phyloP scores from a whole-genome alignment of 148 eudicot genomes.

The Nyssa sinensis region DNA sequence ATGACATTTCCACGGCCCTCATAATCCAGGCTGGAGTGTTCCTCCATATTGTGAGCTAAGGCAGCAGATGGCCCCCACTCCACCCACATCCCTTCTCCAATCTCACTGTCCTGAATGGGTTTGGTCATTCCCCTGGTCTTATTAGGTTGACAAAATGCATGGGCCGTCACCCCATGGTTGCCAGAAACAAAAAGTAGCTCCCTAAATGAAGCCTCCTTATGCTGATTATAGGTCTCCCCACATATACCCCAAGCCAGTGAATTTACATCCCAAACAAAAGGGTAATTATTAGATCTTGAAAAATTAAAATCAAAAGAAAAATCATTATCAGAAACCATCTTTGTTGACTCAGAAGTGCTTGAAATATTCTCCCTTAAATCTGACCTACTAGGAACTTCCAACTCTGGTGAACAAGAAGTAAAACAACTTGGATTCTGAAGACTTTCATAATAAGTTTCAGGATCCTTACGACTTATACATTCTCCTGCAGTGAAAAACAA shows the following conservation, averaged over 20 bases:
- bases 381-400: slow-evolving; percentile 25
- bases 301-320: slow-evolving; percentile 23
- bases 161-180: slow-evolving; percentile 67
- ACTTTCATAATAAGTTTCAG: slow-evolving; percentile 30
- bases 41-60: slow-evolving; percentile 19
- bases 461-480: slow-evolving; percentile 21
- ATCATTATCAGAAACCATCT: slow-evolving; percentile 32
- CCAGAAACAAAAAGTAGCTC: slow-evolving; percentile 86
- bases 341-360: slow-evolving; percentile 38
- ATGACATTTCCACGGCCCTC: slow-evolving; percentile 24
- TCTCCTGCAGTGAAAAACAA: slow-evolving; percentile 35
- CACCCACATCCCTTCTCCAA: slow-evolving; percentile 65
- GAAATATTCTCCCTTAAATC: slow-evolving; percentile 36
- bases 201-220: slow-evolving; percentile 47
- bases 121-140: slow-evolving; percentile 23
- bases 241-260: slow-evolving; percentile 89
- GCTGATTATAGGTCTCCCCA: slow-evolving; percentile 62
- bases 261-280: slow-evolving; percentile 60
- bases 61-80: slow-evolving; percentile 77
- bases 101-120: slow-evolving; percentile 30
- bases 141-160: slow-evolving; percentile 57
- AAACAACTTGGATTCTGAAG: slow-evolving; percentile 31
- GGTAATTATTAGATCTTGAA: slow-evolving; percentile 33
- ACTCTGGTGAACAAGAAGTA: slow-evolving; percentile 23
- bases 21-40: not conserved